Conservation (phyloP, 306 rosid species). For the Prunus padus region DNA sequence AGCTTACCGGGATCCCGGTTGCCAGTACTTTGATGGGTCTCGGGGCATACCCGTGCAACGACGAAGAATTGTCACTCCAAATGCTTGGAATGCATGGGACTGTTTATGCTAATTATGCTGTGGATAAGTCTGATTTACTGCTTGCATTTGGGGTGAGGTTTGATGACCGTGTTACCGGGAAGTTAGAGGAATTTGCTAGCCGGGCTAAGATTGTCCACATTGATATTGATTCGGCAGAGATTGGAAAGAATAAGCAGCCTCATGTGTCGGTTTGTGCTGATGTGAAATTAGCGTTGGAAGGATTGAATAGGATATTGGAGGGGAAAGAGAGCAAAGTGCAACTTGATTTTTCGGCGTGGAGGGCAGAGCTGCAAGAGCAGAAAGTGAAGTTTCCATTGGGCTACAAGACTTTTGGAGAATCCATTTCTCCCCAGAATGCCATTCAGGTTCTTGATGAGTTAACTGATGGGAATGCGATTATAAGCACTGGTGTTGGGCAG, state of each 20-base stretch:
- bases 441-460: constrained; percentile 83
- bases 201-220: constrained; percentile 89
- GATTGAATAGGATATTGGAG: constrained; percentile 62
- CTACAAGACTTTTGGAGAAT: constrained; percentile 65
- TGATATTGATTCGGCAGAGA: constrained; percentile 88
- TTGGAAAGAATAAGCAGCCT: constrained; percentile 95
- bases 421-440: constrained; percentile 78
- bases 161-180: constrained; percentile 89
- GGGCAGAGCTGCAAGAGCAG: constrained; percentile 68
- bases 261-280: constrained; percentile 71
- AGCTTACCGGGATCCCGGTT: constrained; percentile 70
- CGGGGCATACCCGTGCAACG: constrained; percentile 52
- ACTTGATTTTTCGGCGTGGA: constrained; percentile 61
- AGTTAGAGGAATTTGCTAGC: constrained; percentile 83
- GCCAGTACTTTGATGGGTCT: constrained; percentile 91
- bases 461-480: constrained; percentile 70
- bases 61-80: constrained; percentile 54
- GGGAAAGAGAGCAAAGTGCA: constrained; percentile 26
- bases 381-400: constrained; percentile 61
- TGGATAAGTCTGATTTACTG: constrained; percentile 70
- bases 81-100: constrained; percentile 97
- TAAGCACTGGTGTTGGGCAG: constrained; percentile 91
- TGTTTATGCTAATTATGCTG: constrained; percentile 86
- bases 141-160: constrained; percentile 94
- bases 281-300: constrained; percentile 64